Evolutionary conservation across 148 eudicot species (phyloP).

Genomic region (Nyssa sinensis): DNA sequence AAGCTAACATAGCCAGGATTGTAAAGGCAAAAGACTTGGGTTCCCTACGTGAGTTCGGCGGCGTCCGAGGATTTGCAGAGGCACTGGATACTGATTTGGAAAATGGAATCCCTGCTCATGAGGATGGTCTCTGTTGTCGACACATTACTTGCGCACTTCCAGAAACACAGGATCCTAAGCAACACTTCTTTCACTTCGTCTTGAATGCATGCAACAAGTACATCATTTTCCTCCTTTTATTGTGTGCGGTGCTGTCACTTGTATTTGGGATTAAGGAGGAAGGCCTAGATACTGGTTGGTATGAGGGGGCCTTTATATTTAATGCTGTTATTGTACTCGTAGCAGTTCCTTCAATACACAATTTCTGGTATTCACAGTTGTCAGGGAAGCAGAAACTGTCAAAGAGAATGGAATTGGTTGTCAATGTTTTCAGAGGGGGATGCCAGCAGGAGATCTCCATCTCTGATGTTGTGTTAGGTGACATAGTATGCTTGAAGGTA

Average conservation of each 20-base stretch:
- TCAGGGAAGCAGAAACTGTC: neutral
- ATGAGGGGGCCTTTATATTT: slow-evolving; percentile 8
- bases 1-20: slow-evolving; percentile 14
- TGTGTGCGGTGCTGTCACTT: slow-evolving; percentile 17
- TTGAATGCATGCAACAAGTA: slow-evolving; percentile 10
- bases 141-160: neutral
- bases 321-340: slow-evolving; percentile 6
- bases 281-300: slow-evolving; percentile 17
- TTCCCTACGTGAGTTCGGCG: slow-evolving; percentile 16
- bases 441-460: neutral
- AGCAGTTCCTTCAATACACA: neutral
- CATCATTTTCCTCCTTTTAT: slow-evolving; percentile 2
- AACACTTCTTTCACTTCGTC: neutral
- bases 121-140: neutral
- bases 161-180: neutral
- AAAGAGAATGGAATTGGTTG: neutral
- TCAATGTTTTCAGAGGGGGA: slow-evolving; percentile 16
- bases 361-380: neutral
- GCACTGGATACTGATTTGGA: slow-evolving; percentile 23
- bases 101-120: slow-evolving; percentile 11
- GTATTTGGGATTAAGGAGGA: slow-evolving; percentile 19
- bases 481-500: slow-evolving; percentile 4
- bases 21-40: slow-evolving; percentile 18
- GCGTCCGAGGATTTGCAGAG: slow-evolving; percentile 15
- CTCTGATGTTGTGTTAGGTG: slow-evolving; percentile 8